Evolutionary conservation across 257 asterid genomes (phyloP).

Genomic region (Misopates orontium): DNA sequence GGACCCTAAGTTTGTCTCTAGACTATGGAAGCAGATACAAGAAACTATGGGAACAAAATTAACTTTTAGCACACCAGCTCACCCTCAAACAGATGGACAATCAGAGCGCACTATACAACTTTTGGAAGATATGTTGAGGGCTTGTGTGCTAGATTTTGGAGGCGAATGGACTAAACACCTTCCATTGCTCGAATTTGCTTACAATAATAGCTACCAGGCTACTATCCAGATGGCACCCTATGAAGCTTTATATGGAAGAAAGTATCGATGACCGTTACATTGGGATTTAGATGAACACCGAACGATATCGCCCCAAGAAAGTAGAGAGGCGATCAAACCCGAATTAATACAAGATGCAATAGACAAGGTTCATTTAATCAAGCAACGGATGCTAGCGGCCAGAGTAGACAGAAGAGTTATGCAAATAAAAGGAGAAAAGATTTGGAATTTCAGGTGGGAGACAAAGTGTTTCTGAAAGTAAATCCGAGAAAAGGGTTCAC

Average conservation of each 20-base stretch:
- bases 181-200: background rate
- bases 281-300: background rate
- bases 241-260: background rate
- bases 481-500: background rate
- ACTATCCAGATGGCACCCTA: background rate
- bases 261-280: too few relatives aligned
- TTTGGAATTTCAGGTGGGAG: background rate
- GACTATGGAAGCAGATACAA: background rate
- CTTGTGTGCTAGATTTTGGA: background rate
- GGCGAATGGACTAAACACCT: background rate
- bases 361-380: background rate
- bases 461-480: background rate
- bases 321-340: too few relatives aligned
- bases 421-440: background rate
- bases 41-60: background rate
- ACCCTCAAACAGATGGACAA: conserved; percentile 2
- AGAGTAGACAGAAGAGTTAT: background rate
- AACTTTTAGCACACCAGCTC: background rate
- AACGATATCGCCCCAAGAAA: too few relatives aligned
- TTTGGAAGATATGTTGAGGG: background rate
- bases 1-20: too few relatives aligned
- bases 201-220: background rate
- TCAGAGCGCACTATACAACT: background rate
- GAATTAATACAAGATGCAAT: background rate
- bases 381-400: conserved; percentile 1